Evolutionary conservation across 345 rosid genomes (phyloP).

Genomic region (Pelargonium nanum): DNA sequence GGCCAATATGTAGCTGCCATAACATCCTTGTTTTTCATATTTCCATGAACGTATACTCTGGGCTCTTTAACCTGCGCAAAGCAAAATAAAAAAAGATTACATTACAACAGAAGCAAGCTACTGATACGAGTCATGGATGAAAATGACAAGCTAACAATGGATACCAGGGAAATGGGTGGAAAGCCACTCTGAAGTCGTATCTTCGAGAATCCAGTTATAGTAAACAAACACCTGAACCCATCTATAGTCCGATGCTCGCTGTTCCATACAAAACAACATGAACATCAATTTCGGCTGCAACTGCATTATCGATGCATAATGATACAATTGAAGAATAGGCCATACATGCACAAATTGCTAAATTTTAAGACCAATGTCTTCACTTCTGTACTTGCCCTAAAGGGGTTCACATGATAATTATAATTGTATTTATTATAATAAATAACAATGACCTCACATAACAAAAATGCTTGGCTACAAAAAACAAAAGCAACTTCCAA

Average conservation of each 20-base stretch:
- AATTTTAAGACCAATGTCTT: background rate
- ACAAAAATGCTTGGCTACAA: too few species aligned
- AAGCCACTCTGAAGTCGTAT: constrained; percentile 34
- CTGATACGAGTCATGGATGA: background rate
- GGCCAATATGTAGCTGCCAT: constrained; percentile 41
- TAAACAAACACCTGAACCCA: constrained; percentile 66
- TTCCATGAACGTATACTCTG: constrained; percentile 59
- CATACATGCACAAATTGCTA: background rate
- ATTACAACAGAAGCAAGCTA: background rate
- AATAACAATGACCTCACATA: too few species aligned
- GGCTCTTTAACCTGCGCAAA: constrained; percentile 54
- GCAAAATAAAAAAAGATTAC: constrained; percentile 4
- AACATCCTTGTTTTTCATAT: constrained; percentile 23
- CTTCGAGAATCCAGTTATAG: constrained; percentile 54
- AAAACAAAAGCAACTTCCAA: too few species aligned
- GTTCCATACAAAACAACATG: constrained; percentile 8
- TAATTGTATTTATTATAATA: too few species aligned
- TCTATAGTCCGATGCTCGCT: constrained; percentile 60
- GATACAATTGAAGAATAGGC: background rate
- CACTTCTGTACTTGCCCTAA: too few species aligned
- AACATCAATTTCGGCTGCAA: background rate
- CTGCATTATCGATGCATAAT: background rate
- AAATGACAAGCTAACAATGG: too few species aligned
- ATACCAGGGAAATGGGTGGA: constrained; percentile 61
- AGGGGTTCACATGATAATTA: too few species aligned